phyloP scores from a whole-genome alignment of 108 stramenopile genomes.

The Discostella pseudostelligera region DNA sequence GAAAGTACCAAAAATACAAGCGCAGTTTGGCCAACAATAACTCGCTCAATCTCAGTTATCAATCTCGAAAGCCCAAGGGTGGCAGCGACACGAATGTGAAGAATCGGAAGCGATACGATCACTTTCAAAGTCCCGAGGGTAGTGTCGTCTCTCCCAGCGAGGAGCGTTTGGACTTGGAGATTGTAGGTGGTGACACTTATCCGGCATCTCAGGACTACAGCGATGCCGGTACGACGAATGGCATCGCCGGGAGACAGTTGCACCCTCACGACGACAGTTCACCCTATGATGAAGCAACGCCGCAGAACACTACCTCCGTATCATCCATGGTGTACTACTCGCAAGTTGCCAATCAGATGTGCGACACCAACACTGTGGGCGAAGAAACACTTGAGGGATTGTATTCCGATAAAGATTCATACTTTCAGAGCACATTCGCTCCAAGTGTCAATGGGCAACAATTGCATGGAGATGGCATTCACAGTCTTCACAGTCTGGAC shows the following conservation, averaged over 20 bases:
- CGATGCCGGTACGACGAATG: not conserved
- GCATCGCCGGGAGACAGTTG: too few relatives aligned
- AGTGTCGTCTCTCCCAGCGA: not conserved
- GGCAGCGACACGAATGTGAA: not conserved
- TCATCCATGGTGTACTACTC: slow-evolving; percentile 14
- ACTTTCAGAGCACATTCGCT: slow-evolving; percentile 11
- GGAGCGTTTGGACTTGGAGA: slow-evolving; percentile 3
- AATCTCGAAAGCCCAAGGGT: not conserved
- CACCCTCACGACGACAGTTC: not conserved
- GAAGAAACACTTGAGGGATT: slow-evolving; percentile 13
- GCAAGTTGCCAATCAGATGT: slow-evolving; percentile 2
- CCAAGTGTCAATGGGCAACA: not conserved
- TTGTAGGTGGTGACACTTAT: slow-evolving; percentile 12
- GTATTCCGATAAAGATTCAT: slow-evolving; percentile 20
- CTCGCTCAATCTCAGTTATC: slow-evolving; percentile 4
- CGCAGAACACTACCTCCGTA: not conserved
- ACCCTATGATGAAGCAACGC: not conserved
- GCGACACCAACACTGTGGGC: not conserved
- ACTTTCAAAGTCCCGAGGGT: slow-evolving; percentile 15
- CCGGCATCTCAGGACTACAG: slow-evolving; percentile 5
- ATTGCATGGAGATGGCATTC: not conserved
- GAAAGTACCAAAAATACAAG: slow-evolving; percentile 2
- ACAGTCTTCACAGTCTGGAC: slow-evolving; percentile 3
- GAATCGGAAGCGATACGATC: slow-evolving; percentile 1
- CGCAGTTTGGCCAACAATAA: slow-evolving; percentile 4